These are phyloP conservation scores for Stentor coeruleus DNA, from an alignment of 73 alveolate species.

Conservation along the genomic window DNA sequence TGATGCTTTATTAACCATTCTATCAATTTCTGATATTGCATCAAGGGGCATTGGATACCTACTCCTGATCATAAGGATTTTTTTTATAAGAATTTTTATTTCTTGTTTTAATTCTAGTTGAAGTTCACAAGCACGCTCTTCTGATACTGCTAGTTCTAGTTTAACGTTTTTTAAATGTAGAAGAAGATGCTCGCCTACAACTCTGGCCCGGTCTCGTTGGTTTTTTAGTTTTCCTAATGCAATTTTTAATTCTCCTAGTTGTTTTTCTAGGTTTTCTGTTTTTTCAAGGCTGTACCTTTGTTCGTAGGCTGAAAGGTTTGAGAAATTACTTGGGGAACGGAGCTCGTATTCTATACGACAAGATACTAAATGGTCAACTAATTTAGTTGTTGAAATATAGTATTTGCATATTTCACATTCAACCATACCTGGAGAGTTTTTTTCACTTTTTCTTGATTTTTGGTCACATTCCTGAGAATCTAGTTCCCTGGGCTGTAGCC, in stretches of 20 bases:
- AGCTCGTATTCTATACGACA: neutral
- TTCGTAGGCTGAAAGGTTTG: neutral
- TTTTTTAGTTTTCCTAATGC: conserved; percentile 2
- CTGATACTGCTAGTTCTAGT: neutral
- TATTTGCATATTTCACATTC: conserved; percentile 10
- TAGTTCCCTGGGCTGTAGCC: too few species aligned
- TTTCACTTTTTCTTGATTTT: neutral
- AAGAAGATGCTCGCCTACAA: neutral
- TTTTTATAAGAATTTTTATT: neutral
- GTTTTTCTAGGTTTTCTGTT: conserved; percentile 12
- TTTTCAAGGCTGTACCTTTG: neutral
- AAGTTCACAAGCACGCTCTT: neutral
- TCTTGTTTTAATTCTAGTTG: neutral
- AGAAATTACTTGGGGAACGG: too few species aligned
- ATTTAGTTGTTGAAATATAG: neutral
- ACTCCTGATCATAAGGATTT: neutral
- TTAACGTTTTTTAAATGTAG: neutral
- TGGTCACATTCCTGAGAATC: too few species aligned
- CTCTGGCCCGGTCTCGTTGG: neutral
- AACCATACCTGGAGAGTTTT: neutral
- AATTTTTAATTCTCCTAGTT: neutral
- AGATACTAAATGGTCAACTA: neutral
- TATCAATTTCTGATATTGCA: neutral
- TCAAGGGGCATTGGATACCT: neutral
- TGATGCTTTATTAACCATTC: neutral